phyloP scores from a whole-genome alignment of 2,329 filamentous ascomycete genomes.

The Aspergillus caelatus region DNA sequence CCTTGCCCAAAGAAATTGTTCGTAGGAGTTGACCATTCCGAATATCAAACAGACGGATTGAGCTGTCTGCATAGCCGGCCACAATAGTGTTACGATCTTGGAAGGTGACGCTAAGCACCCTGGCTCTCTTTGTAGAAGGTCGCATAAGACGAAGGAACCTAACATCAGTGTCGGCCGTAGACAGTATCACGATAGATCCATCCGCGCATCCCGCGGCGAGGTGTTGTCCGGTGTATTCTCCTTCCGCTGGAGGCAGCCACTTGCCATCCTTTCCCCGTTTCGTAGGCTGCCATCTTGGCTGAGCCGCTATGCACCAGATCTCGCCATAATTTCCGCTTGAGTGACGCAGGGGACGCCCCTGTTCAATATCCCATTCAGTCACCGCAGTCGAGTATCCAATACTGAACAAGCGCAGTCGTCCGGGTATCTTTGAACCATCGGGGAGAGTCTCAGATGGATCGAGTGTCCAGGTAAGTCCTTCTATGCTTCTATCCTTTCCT shows the following conservation, averaged over 20 bases:
- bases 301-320: slow-evolving; percentile 93
- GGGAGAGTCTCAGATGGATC: slow-evolving; percentile 70
- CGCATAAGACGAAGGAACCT: slow-evolving; percentile 77
- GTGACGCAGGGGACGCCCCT: slow-evolving; percentile 75
- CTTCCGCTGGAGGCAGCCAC: slow-evolving; percentile 35
- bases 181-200: slow-evolving; percentile 83
- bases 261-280: slow-evolving; percentile 42
- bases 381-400: slow-evolving; percentile 91
- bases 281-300: slow-evolving; percentile 62
- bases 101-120: slow-evolving; percentile 89
- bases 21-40: slow-evolving; percentile 74
- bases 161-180: slow-evolving; percentile 81
- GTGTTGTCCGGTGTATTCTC: slow-evolving; percentile 57
- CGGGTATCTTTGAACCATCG: slow-evolving; percentile 63
- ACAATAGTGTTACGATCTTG: slow-evolving; percentile 81
- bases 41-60: slow-evolving; percentile 88
- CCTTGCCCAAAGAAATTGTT: slow-evolving; percentile 82
- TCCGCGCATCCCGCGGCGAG: slow-evolving; percentile 89
- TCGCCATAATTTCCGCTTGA: slow-evolving; percentile 92
- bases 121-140: slow-evolving; percentile 78
- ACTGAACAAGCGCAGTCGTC: slow-evolving; percentile 86
- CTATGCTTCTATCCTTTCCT: slow-evolving; percentile 82
- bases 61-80: slow-evolving; percentile 93
- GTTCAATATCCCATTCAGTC: slow-evolving; percentile 91
- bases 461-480: slow-evolving; percentile 88